A percentile compares a stretch with the other conserved stretches of the same genome.
phyloP scores from a whole-genome alignment of 1,284 basidiomycete genomes.

The Pseudozyma sp. region DNA sequence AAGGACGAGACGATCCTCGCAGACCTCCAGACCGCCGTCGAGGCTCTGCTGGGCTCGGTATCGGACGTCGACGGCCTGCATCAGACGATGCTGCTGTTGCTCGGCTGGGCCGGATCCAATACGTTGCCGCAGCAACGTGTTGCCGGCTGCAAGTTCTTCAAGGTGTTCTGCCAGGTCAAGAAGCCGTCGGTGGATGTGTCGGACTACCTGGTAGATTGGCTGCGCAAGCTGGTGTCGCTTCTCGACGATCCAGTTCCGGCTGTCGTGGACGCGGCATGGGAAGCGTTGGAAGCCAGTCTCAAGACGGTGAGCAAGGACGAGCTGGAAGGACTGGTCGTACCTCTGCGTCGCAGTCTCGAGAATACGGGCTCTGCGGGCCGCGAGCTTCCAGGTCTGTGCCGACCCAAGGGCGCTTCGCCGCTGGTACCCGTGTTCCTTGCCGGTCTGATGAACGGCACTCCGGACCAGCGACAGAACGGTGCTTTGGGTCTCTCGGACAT shows the following conservation, averaged over 20 bases:
- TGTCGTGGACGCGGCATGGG: conserved; percentile 86
- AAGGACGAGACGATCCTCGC: conserved; percentile 49
- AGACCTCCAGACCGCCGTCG: conserved; percentile 47
- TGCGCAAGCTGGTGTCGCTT: conserved; percentile 87
- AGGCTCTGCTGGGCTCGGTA: conserved; percentile 57
- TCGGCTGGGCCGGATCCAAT: conserved; percentile 63
- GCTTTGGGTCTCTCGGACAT: conserved; percentile 94
- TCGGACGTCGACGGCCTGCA: conserved; percentile 62
- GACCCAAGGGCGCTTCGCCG: conserved; percentile 89
- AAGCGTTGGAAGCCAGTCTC: conserved; percentile 86
- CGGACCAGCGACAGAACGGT: conserved; percentile 82
- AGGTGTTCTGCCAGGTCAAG: conserved; percentile 61
- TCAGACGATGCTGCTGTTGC: conserved; percentile 65
- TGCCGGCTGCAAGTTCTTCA: conserved; percentile 58
- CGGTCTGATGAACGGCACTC: conserved; percentile 73
- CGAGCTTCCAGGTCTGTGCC: conserved; percentile 85
- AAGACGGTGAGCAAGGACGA: conserved; percentile 93
- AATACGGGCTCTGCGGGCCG: conserved; percentile 82
- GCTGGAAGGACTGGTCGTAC: conserved; percentile 75
- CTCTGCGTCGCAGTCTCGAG: conserved; percentile 89
- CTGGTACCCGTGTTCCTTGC: conserved; percentile 89
- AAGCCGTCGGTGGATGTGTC: conserved; percentile 49
- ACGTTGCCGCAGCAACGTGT: conserved; percentile 49
- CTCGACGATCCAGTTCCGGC: conserved; percentile 81
- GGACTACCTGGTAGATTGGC: conserved; percentile 89